A percentile compares a stretch with the other conserved stretches of the same genome.
Evolutionary conservation across 2,329 filamentous ascomycete species (phyloP).

Genomic region (Dendrostoma leiphaemia): DNA sequence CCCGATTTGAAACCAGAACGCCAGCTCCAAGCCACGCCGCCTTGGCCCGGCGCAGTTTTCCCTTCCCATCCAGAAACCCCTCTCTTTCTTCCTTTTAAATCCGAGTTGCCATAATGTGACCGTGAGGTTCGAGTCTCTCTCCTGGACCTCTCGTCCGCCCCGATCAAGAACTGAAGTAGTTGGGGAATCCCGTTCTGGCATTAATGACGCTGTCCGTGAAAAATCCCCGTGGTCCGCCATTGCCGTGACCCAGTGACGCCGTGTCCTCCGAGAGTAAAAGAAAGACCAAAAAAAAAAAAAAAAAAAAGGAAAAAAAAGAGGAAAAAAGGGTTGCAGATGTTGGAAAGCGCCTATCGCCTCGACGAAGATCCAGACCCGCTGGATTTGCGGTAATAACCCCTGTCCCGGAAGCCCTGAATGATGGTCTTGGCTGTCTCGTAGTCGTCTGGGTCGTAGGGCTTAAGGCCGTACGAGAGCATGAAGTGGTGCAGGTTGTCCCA

Average conservation of each 20-base stretch:
- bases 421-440: conserved; percentile 19
- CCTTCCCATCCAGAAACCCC: background rate
- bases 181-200: background rate
- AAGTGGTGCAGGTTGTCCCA: conserved; percentile 20
- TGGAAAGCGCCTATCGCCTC: background rate
- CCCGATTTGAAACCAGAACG: too few relatives aligned
- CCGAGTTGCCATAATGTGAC: background rate
- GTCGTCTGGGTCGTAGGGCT: conserved; percentile 18
- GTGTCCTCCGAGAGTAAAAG: background rate
- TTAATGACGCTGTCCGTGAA: background rate
- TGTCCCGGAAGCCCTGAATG: conserved; percentile 18
- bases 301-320: too few relatives aligned
- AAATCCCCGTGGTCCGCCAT: background rate
- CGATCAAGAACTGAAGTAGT: background rate
- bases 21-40: background rate
- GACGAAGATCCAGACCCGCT: conserved; percentile 9
- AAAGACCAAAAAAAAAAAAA: too few relatives aligned
- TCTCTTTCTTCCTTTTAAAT: too few relatives aligned
- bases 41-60: background rate
- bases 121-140: background rate
- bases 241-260: background rate
- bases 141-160: background rate
- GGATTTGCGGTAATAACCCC: conserved; percentile 16
- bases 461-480: conserved; percentile 19
- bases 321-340: too few relatives aligned